A percentile compares a stretch with the other conserved stretches of the same genome.
Evolutionary conservation across 345 rosid species (phyloP).

Genomic region (Citropsis articulata): DNA sequence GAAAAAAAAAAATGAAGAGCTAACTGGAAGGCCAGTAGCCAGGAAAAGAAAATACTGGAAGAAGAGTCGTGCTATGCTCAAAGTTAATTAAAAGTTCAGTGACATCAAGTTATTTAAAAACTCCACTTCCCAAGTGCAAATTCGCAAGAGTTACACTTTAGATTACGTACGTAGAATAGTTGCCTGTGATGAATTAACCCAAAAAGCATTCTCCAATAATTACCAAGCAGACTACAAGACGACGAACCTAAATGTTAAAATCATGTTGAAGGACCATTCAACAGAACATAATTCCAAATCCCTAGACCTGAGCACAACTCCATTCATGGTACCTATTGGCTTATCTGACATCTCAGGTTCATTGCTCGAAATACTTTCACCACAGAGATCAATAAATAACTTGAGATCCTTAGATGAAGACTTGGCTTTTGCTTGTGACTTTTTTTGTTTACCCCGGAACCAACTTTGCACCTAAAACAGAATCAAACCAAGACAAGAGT

Average conservation of each 20-base stretch:
- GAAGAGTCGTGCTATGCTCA: background rate
- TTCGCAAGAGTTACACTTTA: background rate
- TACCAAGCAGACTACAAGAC: background rate
- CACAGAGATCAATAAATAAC: constrained; percentile 43
- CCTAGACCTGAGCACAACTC: background rate
- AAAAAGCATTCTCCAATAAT: background rate
- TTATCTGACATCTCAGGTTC: constrained; percentile 22
- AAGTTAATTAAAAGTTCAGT: background rate
- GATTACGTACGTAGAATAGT: background rate
- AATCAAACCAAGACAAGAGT: constrained; percentile 11
- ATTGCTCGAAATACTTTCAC: constrained; percentile 14
- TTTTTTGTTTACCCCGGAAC: constrained; percentile 54
- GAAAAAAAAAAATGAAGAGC: background rate
- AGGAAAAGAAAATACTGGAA: background rate
- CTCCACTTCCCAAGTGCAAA: background rate
- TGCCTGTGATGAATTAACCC: background rate
- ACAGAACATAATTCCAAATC: background rate
- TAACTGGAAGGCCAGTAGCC: background rate
- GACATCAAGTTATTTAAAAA: background rate
- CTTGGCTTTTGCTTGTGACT: constrained; percentile 13
- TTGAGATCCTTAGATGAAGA: constrained; percentile 30
- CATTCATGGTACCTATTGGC: constrained; percentile 42
- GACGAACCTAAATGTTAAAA: background rate
- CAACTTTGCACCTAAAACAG: constrained; percentile 57
- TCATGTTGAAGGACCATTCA: constrained; percentile 2